A percentile compares a stretch with the other conserved stretches of the same genome.
Evolutionary conservation across 495 filamentous ascomycete genomes (phyloP).

Genomic region (Amphirosellinia nigrospora): DNA sequence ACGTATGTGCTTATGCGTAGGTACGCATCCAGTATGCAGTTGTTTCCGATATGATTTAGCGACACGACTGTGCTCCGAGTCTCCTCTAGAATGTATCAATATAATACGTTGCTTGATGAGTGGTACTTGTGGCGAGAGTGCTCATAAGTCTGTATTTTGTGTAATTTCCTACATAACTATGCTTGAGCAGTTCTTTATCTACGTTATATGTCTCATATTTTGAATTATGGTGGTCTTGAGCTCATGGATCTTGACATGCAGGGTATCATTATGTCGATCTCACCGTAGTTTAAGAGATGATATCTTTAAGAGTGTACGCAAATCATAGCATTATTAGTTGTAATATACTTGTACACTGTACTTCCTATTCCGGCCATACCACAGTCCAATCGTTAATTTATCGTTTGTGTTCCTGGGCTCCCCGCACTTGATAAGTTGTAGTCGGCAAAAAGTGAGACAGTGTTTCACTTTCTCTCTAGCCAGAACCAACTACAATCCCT

Average conservation of each 20-base stretch:
- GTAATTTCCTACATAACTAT: background rate
- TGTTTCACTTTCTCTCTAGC: background rate
- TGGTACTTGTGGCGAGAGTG: background rate
- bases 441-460: background rate
- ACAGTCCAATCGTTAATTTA: background rate
- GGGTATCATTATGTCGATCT: background rate
- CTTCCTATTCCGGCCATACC: background rate
- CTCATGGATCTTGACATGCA: background rate
- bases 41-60: background rate
- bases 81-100: background rate
- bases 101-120: background rate
- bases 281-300: background rate
- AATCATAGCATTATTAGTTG: background rate
- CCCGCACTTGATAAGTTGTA: background rate
- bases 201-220: background rate
- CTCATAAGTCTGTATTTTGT: background rate
- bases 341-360: background rate
- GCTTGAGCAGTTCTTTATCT: background rate
- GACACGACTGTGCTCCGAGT: background rate
- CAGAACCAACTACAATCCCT: background rate
- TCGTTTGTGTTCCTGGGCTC: background rate
- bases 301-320: background rate
- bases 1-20: background rate
- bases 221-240: background rate
- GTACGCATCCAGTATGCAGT: no score